These are phyloP conservation scores for Dictyostelium brefeldianum DNA, from an alignment of 78 protist genomes.

Conservation along the genomic window DNA sequence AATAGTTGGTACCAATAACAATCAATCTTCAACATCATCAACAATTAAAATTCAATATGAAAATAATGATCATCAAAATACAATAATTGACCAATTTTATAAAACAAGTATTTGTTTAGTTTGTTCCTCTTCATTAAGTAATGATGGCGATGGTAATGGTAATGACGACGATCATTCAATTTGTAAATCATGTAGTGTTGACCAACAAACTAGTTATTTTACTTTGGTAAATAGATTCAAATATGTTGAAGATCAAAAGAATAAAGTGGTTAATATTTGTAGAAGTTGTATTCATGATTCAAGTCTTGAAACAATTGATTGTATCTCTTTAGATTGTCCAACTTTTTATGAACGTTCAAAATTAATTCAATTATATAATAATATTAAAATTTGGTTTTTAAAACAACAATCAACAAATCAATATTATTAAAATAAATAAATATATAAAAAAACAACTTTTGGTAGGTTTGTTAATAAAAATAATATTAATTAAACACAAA, in stretches of 20 bases:
- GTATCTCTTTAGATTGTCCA: slow-evolving; percentile 48
- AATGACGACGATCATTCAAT: slow-evolving; percentile 5
- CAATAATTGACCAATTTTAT: slow-evolving; percentile 77
- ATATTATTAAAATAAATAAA: neutral
- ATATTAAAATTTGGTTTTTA: slow-evolving; percentile 16
- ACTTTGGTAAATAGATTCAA: slow-evolving; percentile 9
- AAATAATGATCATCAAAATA: slow-evolving; percentile 26
- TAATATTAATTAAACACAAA: neutral
- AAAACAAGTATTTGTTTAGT: slow-evolving; percentile 41
- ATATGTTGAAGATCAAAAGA: slow-evolving; percentile 42
- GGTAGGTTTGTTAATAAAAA: neutral
- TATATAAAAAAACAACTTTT: neutral
- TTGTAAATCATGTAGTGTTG: slow-evolving; percentile 27
- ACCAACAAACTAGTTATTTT: slow-evolving; percentile 36
- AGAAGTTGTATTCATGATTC: slow-evolving; percentile 39
- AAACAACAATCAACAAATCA: neutral
- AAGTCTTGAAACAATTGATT: slow-evolving; percentile 20
- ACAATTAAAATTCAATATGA: slow-evolving; percentile 28
- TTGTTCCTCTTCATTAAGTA: slow-evolving; percentile 27
- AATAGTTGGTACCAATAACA: too few relatives aligned
- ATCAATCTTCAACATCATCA: neutral
- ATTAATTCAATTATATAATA: slow-evolving; percentile 7
- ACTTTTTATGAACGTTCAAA: slow-evolving; percentile 28
- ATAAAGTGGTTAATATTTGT: slow-evolving; percentile 46
- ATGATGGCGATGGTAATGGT: neutral